These are phyloP conservation scores for Lachnellula hyalina DNA, from an alignment of 2,329 filamentous ascomycete genomes.

Conservation along the genomic window DNA sequence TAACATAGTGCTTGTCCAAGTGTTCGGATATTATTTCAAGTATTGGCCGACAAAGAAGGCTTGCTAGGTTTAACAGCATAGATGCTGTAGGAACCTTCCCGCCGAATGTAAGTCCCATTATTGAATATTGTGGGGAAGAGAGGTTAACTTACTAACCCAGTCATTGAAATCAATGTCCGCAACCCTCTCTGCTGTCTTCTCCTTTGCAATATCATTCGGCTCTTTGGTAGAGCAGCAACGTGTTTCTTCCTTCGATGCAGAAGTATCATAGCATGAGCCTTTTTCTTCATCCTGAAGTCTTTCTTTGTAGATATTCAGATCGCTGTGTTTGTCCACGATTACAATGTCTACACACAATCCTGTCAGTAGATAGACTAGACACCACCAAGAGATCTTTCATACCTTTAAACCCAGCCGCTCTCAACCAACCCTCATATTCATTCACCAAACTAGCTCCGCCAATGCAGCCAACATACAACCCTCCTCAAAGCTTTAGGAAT, in stretches of 20 bases:
- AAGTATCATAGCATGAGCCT: neutral
- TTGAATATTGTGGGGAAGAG: neutral
- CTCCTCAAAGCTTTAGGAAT: conserved; percentile 44
- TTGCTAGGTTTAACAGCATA: conserved; percentile 40
- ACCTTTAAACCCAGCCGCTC: conserved; percentile 46
- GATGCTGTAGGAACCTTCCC: conserved; percentile 43
- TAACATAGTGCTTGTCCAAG: too few relatives aligned
- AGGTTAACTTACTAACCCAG: conserved; percentile 42
- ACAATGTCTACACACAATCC: conserved; percentile 32
- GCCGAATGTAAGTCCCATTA: neutral
- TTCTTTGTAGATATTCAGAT: conserved; percentile 42
- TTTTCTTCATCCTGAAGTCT: neutral
- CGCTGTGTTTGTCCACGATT: conserved; percentile 40
- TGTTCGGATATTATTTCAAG: too few relatives aligned
- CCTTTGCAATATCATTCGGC: neutral
- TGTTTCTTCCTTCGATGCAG: neutral
- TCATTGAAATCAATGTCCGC: conserved; percentile 42
- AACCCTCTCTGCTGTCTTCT: conserved; percentile 7
- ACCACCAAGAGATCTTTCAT: neutral
- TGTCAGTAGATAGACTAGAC: neutral
- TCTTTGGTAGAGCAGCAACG: too few relatives aligned
- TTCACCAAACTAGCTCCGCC: conserved; percentile 48
- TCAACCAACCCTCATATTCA: conserved; percentile 49
- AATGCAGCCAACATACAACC: conserved; percentile 56
- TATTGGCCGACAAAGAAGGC: too few relatives aligned